A percentile compares a stretch with the other conserved stretches of the same genome.
Evolutionary conservation across 306 rosid species (phyloP).

Genomic region (Ochetophila trinervis): DNA sequence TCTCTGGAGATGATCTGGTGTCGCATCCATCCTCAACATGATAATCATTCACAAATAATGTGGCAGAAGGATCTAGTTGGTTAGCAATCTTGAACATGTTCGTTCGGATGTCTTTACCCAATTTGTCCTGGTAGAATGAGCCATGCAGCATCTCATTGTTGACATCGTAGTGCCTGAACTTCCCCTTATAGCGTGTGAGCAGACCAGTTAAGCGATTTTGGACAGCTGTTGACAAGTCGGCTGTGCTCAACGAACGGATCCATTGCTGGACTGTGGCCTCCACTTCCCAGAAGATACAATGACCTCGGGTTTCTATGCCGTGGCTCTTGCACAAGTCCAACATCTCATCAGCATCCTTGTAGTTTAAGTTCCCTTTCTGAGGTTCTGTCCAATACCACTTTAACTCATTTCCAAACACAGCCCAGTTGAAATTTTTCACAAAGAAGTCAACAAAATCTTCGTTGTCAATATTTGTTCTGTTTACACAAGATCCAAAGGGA

Average conservation of each 20-base stretch:
- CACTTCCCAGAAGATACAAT: constrained; percentile 95
- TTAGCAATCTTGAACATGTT: constrained; percentile 83
- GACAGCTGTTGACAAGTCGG: constrained; percentile 61
- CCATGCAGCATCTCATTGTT: constrained; percentile 95
- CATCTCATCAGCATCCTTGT: constrained; percentile 82
- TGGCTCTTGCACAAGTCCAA: constrained; percentile 56
- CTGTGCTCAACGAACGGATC: constrained; percentile 55
- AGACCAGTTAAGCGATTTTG: constrained; percentile 64
- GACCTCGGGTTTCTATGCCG: constrained; percentile 72
- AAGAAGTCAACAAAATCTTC: constrained; percentile 83
- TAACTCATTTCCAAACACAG: constrained; percentile 89
- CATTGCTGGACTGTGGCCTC: constrained; percentile 66
- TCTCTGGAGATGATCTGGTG: constrained; percentile 66
- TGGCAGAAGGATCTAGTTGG: constrained; percentile 60
- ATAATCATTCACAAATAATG: constrained; percentile 76
- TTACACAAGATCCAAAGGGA: constrained; percentile 84
- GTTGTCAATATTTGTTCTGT: constrained; percentile 76
- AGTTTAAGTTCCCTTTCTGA: constrained; percentile 71
- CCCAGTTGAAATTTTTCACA: constrained; percentile 84
- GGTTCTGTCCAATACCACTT: constrained; percentile 97
- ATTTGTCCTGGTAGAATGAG: constrained; percentile 65
- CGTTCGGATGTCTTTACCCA: constrained; percentile 70
- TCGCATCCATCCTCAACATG: constrained; percentile 83
- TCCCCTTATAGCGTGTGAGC: constrained; percentile 70
- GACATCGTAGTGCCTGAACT: constrained; percentile 82